phyloP scores from a whole-genome alignment of 768 basidiomycete genomes.

The Paxillus rubicundulus region DNA sequence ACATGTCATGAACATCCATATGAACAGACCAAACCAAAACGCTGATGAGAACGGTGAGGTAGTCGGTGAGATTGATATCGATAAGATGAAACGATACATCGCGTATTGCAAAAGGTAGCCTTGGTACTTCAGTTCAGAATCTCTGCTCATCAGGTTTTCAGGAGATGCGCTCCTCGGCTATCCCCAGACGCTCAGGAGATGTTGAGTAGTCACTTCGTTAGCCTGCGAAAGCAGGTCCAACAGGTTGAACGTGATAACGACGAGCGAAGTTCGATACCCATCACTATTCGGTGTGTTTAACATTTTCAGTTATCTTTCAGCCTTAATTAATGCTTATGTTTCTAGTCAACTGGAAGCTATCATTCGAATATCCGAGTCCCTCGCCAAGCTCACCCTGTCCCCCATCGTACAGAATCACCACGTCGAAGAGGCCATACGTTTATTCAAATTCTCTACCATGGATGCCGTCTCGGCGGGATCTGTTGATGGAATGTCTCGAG shows the following conservation, averaged over 20 bases:
- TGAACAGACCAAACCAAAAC: conserved; percentile 79
- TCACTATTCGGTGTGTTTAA: conserved; percentile 84
- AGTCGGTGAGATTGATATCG: conserved; percentile 88
- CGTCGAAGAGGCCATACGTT: conserved; percentile 94
- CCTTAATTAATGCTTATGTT: conserved; percentile 2
- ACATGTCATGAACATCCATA: conserved; percentile 98
- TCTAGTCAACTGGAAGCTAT: conserved; percentile 92
- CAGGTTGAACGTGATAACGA: conserved; percentile 96
- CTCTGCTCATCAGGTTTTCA: conserved; percentile 29
- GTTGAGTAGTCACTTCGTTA: conserved; percentile 93
- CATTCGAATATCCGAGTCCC: conserved; percentile 95
- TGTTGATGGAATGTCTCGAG: conserved; percentile 87
- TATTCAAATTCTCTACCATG: conserved; percentile 99
- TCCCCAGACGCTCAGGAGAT: conserved; percentile 94
- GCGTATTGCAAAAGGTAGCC: conserved; percentile 91
- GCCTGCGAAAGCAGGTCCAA: conserved; percentile 88
- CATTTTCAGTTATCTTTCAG: background rate
- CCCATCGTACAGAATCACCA: conserved; percentile 87
- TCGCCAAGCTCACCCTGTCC: conserved; percentile 91
- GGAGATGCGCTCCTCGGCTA: conserved; percentile 94
- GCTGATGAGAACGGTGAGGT: conserved; percentile 61
- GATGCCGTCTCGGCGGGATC: conserved; percentile 95
- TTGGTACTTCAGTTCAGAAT: background rate
- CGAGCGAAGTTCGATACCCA: conserved; percentile 96
- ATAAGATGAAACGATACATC: conserved; percentile 98